These are phyloP conservation scores for Pseudogymnoascus sp. DNA, from an alignment of 2,329 filamentous ascomycete species.

Conservation along the genomic window DNA sequence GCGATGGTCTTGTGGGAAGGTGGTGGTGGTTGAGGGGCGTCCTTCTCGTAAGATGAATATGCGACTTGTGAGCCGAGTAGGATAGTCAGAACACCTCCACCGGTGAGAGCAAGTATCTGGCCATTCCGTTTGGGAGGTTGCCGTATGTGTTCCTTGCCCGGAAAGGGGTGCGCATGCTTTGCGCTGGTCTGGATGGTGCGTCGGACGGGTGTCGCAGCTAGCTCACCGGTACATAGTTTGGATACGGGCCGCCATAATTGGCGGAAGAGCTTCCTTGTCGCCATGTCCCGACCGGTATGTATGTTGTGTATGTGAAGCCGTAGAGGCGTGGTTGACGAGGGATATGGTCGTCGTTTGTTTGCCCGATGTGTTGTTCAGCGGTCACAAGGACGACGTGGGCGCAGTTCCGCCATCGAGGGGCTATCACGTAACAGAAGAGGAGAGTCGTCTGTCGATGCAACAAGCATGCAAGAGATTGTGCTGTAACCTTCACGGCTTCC, in stretches of 20 bases:
- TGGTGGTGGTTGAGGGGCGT: background rate
- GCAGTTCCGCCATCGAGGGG: background rate
- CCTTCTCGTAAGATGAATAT: background rate
- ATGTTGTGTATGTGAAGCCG: background rate
- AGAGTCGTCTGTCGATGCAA: background rate
- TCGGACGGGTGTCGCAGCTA: background rate
- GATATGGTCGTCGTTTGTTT: background rate
- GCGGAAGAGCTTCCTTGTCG: background rate
- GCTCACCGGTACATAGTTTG: background rate
- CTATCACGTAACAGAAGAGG: background rate
- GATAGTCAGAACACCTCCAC: background rate
- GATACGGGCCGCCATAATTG: background rate
- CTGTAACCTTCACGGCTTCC: slow-evolving; percentile 5
- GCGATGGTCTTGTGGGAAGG: background rate
- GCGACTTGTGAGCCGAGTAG: background rate
- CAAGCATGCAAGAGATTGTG: background rate
- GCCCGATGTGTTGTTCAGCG: background rate
- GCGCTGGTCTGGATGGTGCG: background rate
- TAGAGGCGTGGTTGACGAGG: background rate
- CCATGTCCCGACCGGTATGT: background rate
- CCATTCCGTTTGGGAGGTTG: background rate
- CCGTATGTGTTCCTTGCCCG: background rate
- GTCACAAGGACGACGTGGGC: background rate
- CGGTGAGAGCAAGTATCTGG: background rate
- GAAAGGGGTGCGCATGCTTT: background rate